Evolutionary conservation across 306 rosid species (phyloP).

Genomic region (Spatholobus suberectus): DNA sequence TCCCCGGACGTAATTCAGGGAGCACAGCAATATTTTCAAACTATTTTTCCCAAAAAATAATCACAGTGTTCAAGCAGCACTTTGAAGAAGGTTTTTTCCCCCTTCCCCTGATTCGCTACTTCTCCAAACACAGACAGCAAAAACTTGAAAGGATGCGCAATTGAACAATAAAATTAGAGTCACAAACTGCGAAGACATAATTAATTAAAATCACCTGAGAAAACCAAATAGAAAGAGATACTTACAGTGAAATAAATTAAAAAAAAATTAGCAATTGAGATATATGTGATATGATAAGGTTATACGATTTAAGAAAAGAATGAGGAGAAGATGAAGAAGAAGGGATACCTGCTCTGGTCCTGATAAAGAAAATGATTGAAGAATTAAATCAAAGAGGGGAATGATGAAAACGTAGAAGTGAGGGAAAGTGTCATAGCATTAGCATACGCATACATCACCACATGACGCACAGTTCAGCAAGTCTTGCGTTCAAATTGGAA

Average conservation of each 20-base stretch:
- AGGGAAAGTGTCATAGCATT: constrained; percentile 21
- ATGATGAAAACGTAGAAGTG: constrained; percentile 3
- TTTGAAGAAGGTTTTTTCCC: neutral
- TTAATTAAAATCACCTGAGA: neutral
- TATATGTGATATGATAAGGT: neutral
- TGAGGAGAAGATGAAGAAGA: neutral
- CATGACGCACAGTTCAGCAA: neutral
- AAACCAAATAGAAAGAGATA: neutral
- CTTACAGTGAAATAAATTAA: neutral
- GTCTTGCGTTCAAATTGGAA: neutral
- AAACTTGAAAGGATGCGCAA: neutral
- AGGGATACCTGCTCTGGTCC: neutral
- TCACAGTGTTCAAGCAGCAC: constrained; percentile 10
- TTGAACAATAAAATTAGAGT: constrained; percentile 15
- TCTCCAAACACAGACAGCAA: constrained; percentile 9
- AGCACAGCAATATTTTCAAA: neutral
- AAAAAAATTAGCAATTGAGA: neutral
- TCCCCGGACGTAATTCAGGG: neutral
- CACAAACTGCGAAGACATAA: neutral
- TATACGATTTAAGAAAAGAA: neutral
- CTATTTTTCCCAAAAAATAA: neutral
- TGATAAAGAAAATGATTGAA: neutral
- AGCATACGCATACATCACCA: neutral
- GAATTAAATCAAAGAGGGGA: neutral
- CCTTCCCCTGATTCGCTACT: neutral